Evolutionary conservation across 169 alveolate genomes (phyloP).

Genomic region (Plasmodium reichenowi): DNA sequence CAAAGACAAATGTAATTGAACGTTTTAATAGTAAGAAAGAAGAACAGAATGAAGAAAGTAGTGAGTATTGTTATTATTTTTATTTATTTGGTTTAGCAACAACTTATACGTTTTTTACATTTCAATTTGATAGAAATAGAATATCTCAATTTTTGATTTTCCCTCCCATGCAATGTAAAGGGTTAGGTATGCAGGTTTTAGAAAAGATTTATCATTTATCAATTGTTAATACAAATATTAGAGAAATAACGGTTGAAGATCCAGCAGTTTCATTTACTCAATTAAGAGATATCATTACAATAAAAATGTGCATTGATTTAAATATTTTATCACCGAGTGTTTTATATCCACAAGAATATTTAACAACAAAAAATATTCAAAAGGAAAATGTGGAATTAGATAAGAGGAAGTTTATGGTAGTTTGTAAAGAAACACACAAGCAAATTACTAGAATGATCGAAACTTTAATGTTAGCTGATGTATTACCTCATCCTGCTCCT

Average conservation of each 20-base stretch:
- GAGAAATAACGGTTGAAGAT: slow-evolving; percentile 88
- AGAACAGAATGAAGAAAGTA: slow-evolving; percentile 20
- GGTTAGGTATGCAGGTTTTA: slow-evolving; percentile 82
- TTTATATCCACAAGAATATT: slow-evolving; percentile 65
- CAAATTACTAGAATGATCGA: slow-evolving; percentile 67
- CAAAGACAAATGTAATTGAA: slow-evolving; percentile 18
- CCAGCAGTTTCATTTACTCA: slow-evolving; percentile 86
- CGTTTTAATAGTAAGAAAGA: slow-evolving; percentile 15
- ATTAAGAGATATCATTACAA: slow-evolving; percentile 81
- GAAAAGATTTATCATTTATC: slow-evolving; percentile 83
- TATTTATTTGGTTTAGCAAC: slow-evolving; percentile 85
- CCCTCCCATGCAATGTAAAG: slow-evolving; percentile 85
- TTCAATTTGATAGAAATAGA: slow-evolving; percentile 81
- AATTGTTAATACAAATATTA: slow-evolving; percentile 79
- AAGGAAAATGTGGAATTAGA: slow-evolving; percentile 46
- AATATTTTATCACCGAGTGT: slow-evolving; percentile 26
- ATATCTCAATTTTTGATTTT: slow-evolving; percentile 86
- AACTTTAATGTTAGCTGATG: slow-evolving; percentile 39
- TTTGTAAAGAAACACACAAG: slow-evolving; percentile 69
- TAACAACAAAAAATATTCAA: slow-evolving; percentile 43
- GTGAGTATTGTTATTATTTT: slow-evolving; percentile 20
- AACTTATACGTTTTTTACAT: slow-evolving; percentile 83
- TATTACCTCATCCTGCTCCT: slow-evolving; percentile 69
- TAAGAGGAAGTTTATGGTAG: slow-evolving; percentile 45
- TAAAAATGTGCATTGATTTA: slow-evolving; percentile 78